These are phyloP conservation scores for Mastigamoeba balamuthi DNA, from an alignment of 78 protist species.

Conservation along the genomic window DNA sequence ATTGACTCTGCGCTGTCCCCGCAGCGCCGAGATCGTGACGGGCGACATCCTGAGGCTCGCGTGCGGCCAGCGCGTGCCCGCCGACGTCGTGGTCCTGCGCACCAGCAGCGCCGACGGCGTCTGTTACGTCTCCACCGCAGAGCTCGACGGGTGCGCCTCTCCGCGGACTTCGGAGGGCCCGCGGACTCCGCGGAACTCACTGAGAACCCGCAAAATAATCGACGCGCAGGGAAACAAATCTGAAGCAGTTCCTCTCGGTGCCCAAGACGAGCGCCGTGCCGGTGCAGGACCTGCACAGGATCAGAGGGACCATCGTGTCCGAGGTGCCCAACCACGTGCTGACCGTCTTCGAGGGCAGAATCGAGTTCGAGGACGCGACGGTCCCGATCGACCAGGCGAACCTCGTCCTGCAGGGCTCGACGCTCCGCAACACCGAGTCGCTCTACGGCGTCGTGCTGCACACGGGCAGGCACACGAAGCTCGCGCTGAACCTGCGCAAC, in stretches of 20 bases:
- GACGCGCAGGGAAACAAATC: not conserved
- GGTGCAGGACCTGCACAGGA: no score
- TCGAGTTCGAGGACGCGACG: not conserved
- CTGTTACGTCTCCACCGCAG: conserved; percentile 32
- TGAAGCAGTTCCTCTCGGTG: not conserved
- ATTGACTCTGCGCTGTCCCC: no score
- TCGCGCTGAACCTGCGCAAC: conserved; percentile 41
- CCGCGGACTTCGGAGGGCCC: no score
- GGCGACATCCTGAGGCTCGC: conserved; percentile 24
- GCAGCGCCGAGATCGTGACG: conserved; percentile 20
- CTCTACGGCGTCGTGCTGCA: conserved; percentile 23
- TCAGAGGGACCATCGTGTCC: no score
- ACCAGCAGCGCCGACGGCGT: conserved; percentile 13
- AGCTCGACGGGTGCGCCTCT: conserved; percentile 25
- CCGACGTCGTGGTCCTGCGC: conserved; percentile 34
- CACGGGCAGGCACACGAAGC: conserved; percentile 44
- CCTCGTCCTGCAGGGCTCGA: conserved; percentile 15
- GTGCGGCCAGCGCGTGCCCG: conserved; percentile 17
- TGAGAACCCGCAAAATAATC: no score
- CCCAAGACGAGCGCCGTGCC: no score
- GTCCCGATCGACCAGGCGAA: not conserved
- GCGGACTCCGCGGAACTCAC: no score
- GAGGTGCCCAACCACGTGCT: no score
- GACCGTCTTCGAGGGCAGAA: no score
- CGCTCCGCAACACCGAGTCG: conserved; percentile 32